Evolutionary conservation across 176 grass and related monocot species (phyloP).

Genomic region (Paspalum vaginatum): DNA sequence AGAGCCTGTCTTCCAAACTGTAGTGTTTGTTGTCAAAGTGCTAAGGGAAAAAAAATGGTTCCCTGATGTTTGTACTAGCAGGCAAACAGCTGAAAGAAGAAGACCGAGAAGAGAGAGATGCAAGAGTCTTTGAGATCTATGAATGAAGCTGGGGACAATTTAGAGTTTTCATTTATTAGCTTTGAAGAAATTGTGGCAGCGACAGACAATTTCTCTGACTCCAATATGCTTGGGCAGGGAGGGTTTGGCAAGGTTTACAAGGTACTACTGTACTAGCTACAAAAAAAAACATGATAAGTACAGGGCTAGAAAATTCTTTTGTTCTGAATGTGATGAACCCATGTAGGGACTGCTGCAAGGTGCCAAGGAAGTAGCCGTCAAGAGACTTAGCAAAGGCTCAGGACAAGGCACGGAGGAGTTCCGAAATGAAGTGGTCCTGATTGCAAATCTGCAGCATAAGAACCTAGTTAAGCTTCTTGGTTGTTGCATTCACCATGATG

Average conservation of each 20-base stretch:
- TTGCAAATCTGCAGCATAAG: slow-evolving; percentile 23
- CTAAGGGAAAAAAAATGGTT: background rate
- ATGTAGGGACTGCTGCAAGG: slow-evolving; percentile 32
- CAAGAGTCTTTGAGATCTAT: background rate
- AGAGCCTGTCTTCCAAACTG: background rate
- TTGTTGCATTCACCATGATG: background rate
- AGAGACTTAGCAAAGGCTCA: background rate
- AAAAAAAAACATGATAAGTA: background rate
- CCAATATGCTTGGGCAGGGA: slow-evolving; percentile 34
- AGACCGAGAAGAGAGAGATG: background rate
- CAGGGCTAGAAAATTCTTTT: background rate
- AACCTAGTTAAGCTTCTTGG: slow-evolving; percentile 18
- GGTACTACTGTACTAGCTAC: slow-evolving; percentile 15
- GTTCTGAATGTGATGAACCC: background rate
- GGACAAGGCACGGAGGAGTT: slow-evolving; percentile 15
- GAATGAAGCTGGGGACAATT: background rate
- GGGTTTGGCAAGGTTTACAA: slow-evolving; percentile 57
- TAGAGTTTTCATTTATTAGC: slow-evolving; percentile 32
- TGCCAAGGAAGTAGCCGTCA: slow-evolving; percentile 7
- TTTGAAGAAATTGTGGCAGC: slow-evolving; percentile 35
- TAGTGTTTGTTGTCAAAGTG: background rate
- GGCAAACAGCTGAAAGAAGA: background rate
- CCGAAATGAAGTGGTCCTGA: slow-evolving; percentile 8
- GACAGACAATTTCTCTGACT: slow-evolving; percentile 41
- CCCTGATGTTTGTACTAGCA: background rate